Conservation (phyloP, 306 rosid genomes). For the Pterocarpus santalinus region DNA sequence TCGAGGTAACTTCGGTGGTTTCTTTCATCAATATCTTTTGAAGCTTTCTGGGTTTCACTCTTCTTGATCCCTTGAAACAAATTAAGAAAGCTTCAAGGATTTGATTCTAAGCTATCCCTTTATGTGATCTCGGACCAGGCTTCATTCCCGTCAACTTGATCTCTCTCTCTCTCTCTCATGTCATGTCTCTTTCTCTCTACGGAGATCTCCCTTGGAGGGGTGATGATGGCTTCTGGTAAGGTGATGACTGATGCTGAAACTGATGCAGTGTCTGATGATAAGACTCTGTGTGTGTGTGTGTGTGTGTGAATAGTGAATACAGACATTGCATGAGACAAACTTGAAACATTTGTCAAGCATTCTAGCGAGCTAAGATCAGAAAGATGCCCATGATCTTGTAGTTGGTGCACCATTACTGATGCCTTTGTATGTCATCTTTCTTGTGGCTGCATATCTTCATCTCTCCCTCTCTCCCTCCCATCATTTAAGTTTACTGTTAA, state of each 20-base stretch:
- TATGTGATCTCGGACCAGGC: constrained; percentile 73
- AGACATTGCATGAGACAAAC: constrained; percentile 41
- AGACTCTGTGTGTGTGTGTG: not conserved
- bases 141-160: constrained; percentile 69
- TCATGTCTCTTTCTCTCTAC: not conserved
- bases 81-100: constrained; percentile 26
- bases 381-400: constrained; percentile 39
- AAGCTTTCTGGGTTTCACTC: constrained; percentile 34
- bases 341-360: constrained; percentile 25
- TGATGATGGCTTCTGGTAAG: constrained; percentile 22
- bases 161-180: constrained; percentile 29
- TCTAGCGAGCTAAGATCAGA: not conserved
- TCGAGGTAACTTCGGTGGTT: constrained; percentile 51
- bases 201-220: not conserved
- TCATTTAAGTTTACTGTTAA: not conserved
- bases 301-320: not conserved
- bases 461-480: not conserved
- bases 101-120: constrained; percentile 27
- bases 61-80: not conserved
- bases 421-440: not conserved
- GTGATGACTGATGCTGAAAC: not conserved
- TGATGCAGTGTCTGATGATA: not conserved
- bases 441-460: not conserved
- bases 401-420: not conserved
- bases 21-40: not conserved